phyloP scores from a whole-genome alignment of 78 protist species.

The Diacronema lutheri region DNA sequence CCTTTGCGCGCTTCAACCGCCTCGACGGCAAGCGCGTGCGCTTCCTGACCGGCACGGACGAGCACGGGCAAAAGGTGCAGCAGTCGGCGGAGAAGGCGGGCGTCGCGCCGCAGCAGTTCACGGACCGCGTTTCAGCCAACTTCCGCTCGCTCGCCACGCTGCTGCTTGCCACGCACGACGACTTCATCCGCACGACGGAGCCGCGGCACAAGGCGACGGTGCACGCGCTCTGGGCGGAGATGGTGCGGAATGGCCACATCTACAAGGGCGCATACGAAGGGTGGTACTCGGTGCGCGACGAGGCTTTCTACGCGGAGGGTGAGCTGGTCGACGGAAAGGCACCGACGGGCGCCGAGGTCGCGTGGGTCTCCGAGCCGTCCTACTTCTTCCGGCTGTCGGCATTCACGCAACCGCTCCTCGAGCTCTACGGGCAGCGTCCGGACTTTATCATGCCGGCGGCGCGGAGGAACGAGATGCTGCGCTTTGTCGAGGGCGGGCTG shows the following conservation, averaged over 20 bases:
- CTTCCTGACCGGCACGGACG: conserved; percentile 91
- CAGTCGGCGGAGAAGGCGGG: conserved; percentile 73
- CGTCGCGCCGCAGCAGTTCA: conserved; percentile 61
- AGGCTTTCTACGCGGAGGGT: conserved; percentile 70
- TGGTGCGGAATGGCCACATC: conserved; percentile 71
- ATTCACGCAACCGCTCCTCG: conserved; percentile 32
- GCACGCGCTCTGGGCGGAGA: conserved; percentile 67
- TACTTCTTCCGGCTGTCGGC: conserved; percentile 37
- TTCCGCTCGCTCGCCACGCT: not conserved
- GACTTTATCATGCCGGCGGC: conserved; percentile 45
- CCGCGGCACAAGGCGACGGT: conserved; percentile 49
- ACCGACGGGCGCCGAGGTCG: conserved; percentile 28
- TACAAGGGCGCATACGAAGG: conserved; percentile 78
- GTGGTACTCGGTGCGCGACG: conserved; percentile 92
- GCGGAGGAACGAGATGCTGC: conserved; percentile 46
- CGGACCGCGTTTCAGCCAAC: conserved; percentile 18
- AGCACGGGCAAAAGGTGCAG: conserved; percentile 87
- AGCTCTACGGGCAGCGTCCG: conserved; percentile 32
- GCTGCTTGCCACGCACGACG: conserved; percentile 35
- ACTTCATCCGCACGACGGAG: conserved; percentile 80
- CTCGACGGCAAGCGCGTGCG: conserved; percentile 11
- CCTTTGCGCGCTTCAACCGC: conserved; percentile 69
- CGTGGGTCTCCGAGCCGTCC: conserved; percentile 30
- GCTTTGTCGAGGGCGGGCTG: conserved; percentile 24
- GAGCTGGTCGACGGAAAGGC: conserved; percentile 42